Percentiles rank a stretch among this genome's conserved stretches.
Evolutionary conservation across 2,329 filamentous ascomycete species (phyloP).

Genomic region (Pseudocercospora crystallina): DNA sequence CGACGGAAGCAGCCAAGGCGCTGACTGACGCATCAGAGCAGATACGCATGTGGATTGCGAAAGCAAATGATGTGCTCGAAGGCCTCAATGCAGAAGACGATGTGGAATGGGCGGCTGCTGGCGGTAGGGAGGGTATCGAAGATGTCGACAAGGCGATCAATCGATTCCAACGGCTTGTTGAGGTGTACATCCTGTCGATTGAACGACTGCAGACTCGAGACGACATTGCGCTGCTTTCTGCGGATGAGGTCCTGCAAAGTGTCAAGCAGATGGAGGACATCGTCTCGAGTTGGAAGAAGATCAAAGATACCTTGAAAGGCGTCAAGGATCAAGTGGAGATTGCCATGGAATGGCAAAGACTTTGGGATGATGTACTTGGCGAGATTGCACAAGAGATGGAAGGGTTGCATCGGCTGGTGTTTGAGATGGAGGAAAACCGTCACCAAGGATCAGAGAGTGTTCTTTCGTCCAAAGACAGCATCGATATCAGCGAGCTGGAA

Average conservation of each 20-base stretch:
- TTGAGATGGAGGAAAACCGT: constrained; percentile 95
- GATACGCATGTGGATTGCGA: constrained; percentile 90
- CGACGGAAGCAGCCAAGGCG: constrained; percentile 77
- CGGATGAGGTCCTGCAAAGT: constrained; percentile 69
- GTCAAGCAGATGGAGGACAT: constrained; percentile 89
- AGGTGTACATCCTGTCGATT: constrained; percentile 91
- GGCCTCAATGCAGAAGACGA: constrained; percentile 94
- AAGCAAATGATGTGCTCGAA: constrained; percentile 83
- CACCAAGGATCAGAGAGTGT: constrained; percentile 75
- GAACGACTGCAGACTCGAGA: constrained; percentile 78
- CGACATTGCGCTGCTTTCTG: constrained; percentile 71
- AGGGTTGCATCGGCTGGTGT: constrained; percentile 75
- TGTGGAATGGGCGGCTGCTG: constrained; percentile 92
- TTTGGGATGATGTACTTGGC: constrained; percentile 90
- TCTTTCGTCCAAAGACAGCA: constrained; percentile 49
- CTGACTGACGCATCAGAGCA: constrained; percentile 86
- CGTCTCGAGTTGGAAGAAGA: constrained; percentile 77
- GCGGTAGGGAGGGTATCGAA: constrained; percentile 76
- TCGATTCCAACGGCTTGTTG: constrained; percentile 84
- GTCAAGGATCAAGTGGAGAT: constrained; percentile 92
- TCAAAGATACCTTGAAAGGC: constrained; percentile 71
- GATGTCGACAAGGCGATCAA: constrained; percentile 69
- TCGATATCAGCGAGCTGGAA: constrained; percentile 85
- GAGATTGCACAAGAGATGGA: constrained; percentile 91
- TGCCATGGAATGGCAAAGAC: constrained; percentile 98